phyloP scores from a whole-genome alignment of 1,284 basidiomycete species.

The Waitea zeae region DNA sequence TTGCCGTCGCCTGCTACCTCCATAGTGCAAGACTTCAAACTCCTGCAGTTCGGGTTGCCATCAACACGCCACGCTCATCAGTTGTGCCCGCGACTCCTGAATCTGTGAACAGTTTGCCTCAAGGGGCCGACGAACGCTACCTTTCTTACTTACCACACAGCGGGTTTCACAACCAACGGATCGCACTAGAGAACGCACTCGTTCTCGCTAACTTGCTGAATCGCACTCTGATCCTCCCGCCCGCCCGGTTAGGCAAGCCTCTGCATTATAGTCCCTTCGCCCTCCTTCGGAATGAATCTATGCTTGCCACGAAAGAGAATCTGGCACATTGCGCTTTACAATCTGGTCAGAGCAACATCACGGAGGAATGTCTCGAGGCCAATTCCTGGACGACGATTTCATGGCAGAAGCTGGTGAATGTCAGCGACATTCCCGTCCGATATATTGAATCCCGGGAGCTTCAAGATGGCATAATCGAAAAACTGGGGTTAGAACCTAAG shows the following conservation, averaged over 20 bases:
- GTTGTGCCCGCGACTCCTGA: too few species aligned
- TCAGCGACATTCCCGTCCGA: conserved; percentile 18
- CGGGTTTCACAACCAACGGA: conserved; percentile 73
- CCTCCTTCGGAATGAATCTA: conserved; percentile 28
- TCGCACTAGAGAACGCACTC: conserved; percentile 68
- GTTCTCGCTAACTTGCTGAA: conserved; percentile 48
- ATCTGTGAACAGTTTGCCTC: too few species aligned
- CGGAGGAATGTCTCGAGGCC: conserved; percentile 41
- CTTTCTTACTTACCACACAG: conserved; percentile 60
- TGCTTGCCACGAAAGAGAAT: conserved; percentile 32
- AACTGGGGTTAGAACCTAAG: conserved; percentile 23
- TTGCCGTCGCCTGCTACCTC: too few species aligned
- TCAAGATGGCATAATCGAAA: conserved; percentile 28
- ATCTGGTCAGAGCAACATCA: conserved; percentile 14
- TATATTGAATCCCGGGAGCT: conserved; percentile 7
- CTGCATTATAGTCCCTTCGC: conserved; percentile 46
- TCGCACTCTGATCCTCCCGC: conserved; percentile 60
- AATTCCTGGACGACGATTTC: conserved; percentile 40
- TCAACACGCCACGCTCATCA: too few species aligned
- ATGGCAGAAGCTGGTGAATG: conserved; percentile 54
- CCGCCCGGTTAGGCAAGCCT: conserved; percentile 47
- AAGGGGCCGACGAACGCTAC: conserved; percentile 24
- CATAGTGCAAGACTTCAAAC: too few species aligned
- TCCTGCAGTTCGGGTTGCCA: too few species aligned
- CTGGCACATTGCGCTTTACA: conserved; percentile 29